Percentiles rank a stretch among this genome's conserved stretches.
Conservation (phyloP, 2,329 filamentous ascomycete genomes). For the Cercospora citrullina region DNA sequence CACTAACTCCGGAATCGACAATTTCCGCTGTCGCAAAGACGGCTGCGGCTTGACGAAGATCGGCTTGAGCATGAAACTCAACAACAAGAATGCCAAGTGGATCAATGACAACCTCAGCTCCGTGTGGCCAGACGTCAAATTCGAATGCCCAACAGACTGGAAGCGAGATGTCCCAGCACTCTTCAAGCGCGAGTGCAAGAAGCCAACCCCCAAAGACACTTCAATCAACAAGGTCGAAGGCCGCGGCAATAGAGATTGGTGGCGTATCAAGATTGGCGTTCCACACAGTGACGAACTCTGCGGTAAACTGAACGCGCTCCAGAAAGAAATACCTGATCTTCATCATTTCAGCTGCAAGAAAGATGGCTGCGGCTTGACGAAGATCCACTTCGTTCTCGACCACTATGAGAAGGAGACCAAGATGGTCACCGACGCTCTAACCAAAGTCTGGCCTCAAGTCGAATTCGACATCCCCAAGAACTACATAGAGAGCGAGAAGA, state of each 20-base stretch:
- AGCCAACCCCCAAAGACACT: neutral
- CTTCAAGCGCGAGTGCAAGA: neutral
- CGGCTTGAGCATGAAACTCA: neutral
- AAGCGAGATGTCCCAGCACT: neutral
- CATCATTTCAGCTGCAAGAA: neutral
- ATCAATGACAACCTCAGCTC: neutral
- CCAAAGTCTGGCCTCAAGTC: neutral
- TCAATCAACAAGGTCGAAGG: neutral
- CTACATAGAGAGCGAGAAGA: neutral
- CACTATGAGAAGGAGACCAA: neutral
- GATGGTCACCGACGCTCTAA: neutral
- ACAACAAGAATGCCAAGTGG: neutral
- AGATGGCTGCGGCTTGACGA: neutral
- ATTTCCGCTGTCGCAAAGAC: slow-evolving; percentile 1
- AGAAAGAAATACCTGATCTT: neutral
- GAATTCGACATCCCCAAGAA: neutral
- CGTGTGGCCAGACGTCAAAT: neutral
- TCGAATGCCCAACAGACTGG: neutral
- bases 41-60: neutral
- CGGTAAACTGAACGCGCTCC: neutral
- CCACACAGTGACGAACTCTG: neutral
- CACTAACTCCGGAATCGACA: neutral
- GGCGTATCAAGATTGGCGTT: slow-evolving; percentile 6
- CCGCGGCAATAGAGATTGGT: neutral
- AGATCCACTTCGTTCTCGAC: neutral